Evolutionary conservation across 768 basidiomycete species (phyloP).

Genomic region (Clathrus columnatus): DNA sequence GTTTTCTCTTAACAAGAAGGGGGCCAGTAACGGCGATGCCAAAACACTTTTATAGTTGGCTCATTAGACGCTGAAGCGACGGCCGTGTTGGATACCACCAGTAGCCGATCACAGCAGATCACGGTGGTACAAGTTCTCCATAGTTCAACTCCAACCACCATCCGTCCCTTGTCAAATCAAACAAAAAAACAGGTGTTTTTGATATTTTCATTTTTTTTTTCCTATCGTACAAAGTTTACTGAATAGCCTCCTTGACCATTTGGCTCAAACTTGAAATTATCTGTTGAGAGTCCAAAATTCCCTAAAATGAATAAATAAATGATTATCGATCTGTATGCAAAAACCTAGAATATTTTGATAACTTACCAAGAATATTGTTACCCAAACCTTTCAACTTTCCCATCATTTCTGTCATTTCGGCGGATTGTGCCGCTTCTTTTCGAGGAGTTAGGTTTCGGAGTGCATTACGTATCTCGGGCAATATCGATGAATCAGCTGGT

Average conservation of each 20-base stretch:
- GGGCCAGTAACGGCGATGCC: too few species aligned
- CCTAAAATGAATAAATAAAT: slow-evolving; percentile 35
- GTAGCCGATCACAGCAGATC: too few species aligned
- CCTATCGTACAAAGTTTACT: slow-evolving; percentile 65
- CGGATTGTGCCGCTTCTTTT: slow-evolving; percentile 68
- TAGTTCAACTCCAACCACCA: too few species aligned
- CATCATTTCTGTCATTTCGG: slow-evolving; percentile 87
- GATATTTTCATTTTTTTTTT: background rate
- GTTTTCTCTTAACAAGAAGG: too few species aligned
- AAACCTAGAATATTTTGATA: background rate
- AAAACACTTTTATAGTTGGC: too few species aligned
- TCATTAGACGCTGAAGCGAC: background rate
- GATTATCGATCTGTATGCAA: background rate
- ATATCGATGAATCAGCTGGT: slow-evolving; percentile 44
- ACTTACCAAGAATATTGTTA: slow-evolving; percentile 75
- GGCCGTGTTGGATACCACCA: too few species aligned
- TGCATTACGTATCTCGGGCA: slow-evolving; percentile 37
- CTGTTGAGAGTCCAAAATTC: slow-evolving; percentile 88
- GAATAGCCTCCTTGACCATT: slow-evolving; percentile 95
- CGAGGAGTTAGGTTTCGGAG: slow-evolving; percentile 55
- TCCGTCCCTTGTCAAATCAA: too few species aligned
- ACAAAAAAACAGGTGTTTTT: background rate
- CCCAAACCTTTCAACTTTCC: slow-evolving; percentile 88
- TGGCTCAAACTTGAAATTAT: slow-evolving; percentile 94
- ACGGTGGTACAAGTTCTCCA: too few species aligned